Evolutionary conservation across 352 stramenopile genomes (phyloP), one percentile per base, ranked within the genome.

Genomic region (Aphanomyces euteiches): DNA sequence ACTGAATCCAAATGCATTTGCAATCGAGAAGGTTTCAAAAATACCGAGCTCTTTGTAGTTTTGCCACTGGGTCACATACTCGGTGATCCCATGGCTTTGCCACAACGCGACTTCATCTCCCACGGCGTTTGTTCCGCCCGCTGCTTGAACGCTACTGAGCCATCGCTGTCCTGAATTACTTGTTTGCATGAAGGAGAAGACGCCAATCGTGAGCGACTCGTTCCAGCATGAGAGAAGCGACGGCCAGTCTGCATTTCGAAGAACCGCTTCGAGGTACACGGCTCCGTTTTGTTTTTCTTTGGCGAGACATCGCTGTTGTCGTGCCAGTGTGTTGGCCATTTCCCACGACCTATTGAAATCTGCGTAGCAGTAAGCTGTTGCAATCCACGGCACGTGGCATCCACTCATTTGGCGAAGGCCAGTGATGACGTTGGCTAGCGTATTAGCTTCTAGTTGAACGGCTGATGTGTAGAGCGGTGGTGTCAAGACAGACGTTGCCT

Each of bases 261-360:
- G 38, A 7, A 39, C 6, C 0, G 40, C 40, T 5, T 70, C 64
- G 34, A 70, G 47, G 39, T 70, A 70, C 34, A 70, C 64, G 12
- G 64, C 64, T 4, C 45, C 64, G 47, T 70, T 70, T 8, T 7
- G 7, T 5, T n/a, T 19, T 38, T 70, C 64, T 19, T 66, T 66
- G 3, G 45, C 4, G 7, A 7, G 36, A 28, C 64, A 70, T n/a
- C 15, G 43, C 15, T 59, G 39, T 28, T 70, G 64, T 5, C 64
- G 64, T 8, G 56, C n/a, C 8, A 28, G 7, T 43, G 64, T 58
- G 37, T 15, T 43, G 12, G 48, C 64, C 37, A 70, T 48, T 19
- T 61, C 64, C 64, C 64, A 70, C 36, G 34, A 61, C n/a, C 39
- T 43, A n/a, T 57, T 57, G 39, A 70, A 70, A 50, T 70, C 64